Percentiles rank a stretch among this genome's conserved stretches.
Conservation (phyloP, 306 rosid genomes). For the Canavalia ensiformis region DNA sequence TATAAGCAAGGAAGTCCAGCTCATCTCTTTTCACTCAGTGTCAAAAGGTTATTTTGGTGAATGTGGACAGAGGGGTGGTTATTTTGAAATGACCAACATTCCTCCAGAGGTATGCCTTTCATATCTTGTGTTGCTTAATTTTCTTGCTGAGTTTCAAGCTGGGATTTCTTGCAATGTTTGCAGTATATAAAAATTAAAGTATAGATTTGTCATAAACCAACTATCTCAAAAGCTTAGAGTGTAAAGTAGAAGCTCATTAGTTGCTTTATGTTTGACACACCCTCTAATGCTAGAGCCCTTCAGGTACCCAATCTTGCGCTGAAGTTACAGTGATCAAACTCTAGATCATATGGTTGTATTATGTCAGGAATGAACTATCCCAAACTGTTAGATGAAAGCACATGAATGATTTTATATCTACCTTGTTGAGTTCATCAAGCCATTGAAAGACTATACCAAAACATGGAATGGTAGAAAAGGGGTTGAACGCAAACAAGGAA, state of each 20-base stretch:
- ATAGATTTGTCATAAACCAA: constrained; percentile 15
- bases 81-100: constrained; percentile 97
- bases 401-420: constrained; percentile 1
- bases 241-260: not conserved
- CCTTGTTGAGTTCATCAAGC: not conserved
- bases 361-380: not conserved
- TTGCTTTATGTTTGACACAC: not conserved
- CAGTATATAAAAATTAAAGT: constrained; percentile 1
- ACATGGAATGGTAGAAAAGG: constrained; percentile 9
- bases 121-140: constrained; percentile 30
- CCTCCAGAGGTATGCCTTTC: constrained; percentile 81
- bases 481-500: constrained; percentile 20
- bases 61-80: constrained; percentile 99
- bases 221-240: not conserved
- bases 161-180: constrained; percentile 30
- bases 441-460: constrained; percentile 9
- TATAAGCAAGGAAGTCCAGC: constrained; percentile 86
- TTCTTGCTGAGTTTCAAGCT: constrained; percentile 37
- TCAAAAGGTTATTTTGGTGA: constrained; percentile 99
- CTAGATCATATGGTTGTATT: not conserved
- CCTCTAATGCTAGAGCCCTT: not conserved
- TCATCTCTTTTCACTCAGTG: constrained; percentile 90
- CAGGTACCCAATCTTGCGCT: not conserved
- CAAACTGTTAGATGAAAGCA: not conserved
- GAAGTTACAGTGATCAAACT: not conserved